Evolutionary conservation across 2,329 filamentous ascomycete species (phyloP), one percentile per base, ranked within the genome.

Genomic region (Sclerotinia subarctica): DNA sequence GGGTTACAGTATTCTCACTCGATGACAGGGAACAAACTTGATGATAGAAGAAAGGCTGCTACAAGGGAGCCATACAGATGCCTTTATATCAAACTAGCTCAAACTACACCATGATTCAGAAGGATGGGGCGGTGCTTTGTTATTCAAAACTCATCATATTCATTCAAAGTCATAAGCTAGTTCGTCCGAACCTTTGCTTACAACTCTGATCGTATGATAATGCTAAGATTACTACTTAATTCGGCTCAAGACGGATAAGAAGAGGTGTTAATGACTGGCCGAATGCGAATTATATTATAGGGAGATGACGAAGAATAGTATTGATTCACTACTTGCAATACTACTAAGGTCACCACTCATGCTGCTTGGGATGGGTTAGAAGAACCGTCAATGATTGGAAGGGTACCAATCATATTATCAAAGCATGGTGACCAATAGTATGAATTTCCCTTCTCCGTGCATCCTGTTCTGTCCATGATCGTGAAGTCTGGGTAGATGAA

Each of bases 131-230:
- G 21, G 10, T 59, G 56, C 24, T 15, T 59, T 24, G 8, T 26
- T 32, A 38, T 26, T 62, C 29, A 11, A n/a, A 51, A 32, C 59
- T 51, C 29, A 38, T 42, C n/a, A 35, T 38, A 62, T 62, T 51
- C 59, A 62, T 62, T 51, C n/a, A 21, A 51, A 62, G 59, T 62
- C 59, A 38, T 38, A 26, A 8, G 24, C 29, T 51, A 42, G 29
- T 62, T 10, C 59, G 10, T 62, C 59, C 59, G 21, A 62, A 35
- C 59, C 19, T 44, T 49, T 38, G 29, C 38, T 38, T 3, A 42
- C 5, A 46, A 13, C n/a, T 62, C 7, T 3, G 15, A 38, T 62
- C n/a, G 47, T 62, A 62, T 19, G 46, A 62, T 26, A 51, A 46
- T 51, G 29, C 46, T 62, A 21, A 51, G 46, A 62, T 62, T 38